Conservation (phyloP, 164 flowering plant genomes). For the Chimonanthus salicifolius region DNA sequence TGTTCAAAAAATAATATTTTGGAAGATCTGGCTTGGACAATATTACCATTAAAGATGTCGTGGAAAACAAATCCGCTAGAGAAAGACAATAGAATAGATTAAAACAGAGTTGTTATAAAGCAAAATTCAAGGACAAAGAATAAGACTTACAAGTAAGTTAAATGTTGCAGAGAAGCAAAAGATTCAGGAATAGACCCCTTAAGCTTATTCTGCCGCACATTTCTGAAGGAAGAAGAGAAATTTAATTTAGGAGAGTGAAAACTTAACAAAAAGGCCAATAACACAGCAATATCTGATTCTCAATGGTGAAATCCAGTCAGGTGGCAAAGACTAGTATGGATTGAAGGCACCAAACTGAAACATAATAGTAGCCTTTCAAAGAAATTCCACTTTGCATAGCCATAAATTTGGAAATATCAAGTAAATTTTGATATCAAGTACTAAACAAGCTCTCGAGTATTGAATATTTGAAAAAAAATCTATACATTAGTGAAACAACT, state of each 20-base stretch:
- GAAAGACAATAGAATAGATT: neutral
- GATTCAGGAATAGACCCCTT: slow-evolving; percentile 42
- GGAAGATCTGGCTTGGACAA: neutral
- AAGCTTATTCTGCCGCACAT: slow-evolving; percentile 54
- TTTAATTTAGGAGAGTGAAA: neutral
- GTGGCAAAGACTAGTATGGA: neutral
- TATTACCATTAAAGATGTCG: neutral
- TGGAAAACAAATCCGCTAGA: neutral
- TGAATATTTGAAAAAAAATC: neutral
- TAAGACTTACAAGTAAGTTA: slow-evolving; percentile 40
- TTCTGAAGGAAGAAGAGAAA: slow-evolving; percentile 28
- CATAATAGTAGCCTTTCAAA: neutral
- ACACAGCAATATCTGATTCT: neutral
- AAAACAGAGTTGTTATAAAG: neutral
- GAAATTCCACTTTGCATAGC: neutral
- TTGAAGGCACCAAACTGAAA: neutral
- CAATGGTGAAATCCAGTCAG: neutral
- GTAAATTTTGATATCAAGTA: neutral
- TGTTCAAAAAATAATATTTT: too few species aligned
- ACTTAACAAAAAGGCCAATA: neutral
- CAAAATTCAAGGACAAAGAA: neutral
- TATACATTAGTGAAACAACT: neutral
- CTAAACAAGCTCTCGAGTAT: too few species aligned
- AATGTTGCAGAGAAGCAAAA: slow-evolving; percentile 32
- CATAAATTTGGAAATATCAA: neutral